Conservation (phyloP, 1,284 basidiomycete genomes). For the Boletus smithii region DNA sequence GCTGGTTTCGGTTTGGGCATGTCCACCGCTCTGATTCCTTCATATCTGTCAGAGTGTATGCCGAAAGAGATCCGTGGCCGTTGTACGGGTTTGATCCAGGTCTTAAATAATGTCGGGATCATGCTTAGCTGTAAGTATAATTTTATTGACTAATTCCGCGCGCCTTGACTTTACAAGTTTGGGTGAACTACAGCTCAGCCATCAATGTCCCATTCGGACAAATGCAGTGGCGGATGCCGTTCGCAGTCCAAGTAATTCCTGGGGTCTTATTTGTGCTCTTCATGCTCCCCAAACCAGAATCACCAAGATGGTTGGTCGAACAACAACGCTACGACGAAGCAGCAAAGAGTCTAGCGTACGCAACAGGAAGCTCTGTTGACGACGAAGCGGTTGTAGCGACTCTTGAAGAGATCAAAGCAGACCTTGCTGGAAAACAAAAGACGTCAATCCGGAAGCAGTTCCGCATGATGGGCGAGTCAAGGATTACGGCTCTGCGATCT, state of each 20-base stretch:
- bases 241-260: conserved; percentile 53
- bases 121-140: conserved; percentile 47
- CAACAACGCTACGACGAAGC: conserved; percentile 50
- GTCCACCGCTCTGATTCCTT: conserved; percentile 53
- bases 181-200: conserved; percentile 46
- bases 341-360: conserved; percentile 46
- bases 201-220: conserved; percentile 36
- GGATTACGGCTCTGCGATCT: conserved; percentile 43
- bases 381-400: conserved; percentile 42
- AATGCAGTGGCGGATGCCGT: conserved; percentile 55
- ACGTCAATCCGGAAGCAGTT: conserved; percentile 39
- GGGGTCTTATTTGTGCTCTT: conserved; percentile 46
- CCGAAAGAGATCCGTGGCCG: conserved; percentile 55
- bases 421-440: conserved; percentile 44
- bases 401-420: conserved; percentile 50
- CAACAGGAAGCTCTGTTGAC: conserved; percentile 39
- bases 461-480: conserved; percentile 45
- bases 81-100: conserved; percentile 56
- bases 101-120: conserved; percentile 47
- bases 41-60: conserved; percentile 57
- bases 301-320: conserved; percentile 60
- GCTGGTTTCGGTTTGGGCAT: conserved; percentile 50
- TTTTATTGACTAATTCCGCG: neutral
- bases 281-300: conserved; percentile 54
- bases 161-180: conserved; percentile 32